Conservation (phyloP, 208 protist species). For the Porcisia deanei region DNA sequence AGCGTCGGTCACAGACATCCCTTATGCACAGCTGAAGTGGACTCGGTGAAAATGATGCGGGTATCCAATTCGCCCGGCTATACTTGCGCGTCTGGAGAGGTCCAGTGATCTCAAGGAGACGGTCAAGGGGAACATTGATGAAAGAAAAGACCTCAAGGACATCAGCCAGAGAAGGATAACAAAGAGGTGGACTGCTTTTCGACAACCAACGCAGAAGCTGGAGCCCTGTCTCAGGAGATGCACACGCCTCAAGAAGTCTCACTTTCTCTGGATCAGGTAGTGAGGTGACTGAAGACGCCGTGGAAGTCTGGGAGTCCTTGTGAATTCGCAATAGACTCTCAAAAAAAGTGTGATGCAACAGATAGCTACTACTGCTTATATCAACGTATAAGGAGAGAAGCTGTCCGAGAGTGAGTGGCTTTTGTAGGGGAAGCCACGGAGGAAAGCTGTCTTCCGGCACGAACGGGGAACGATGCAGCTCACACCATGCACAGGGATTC, state of each 20-base stretch:
- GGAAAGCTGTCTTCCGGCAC: slow-evolving; percentile 79
- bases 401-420: slow-evolving; percentile 60
- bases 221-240: slow-evolving; percentile 41
- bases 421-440: slow-evolving; percentile 72
- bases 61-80: slow-evolving; percentile 49
- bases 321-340: slow-evolving; percentile 61
- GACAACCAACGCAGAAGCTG: slow-evolving; percentile 55
- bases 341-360: slow-evolving; percentile 78
- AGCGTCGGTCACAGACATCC: slow-evolving; percentile 28
- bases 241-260: slow-evolving; percentile 51
- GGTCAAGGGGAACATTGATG: slow-evolving; percentile 70
- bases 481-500: slow-evolving; percentile 50
- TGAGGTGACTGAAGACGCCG: not conserved
- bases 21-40: slow-evolving; percentile 42
- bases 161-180: slow-evolving; percentile 76
- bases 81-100: slow-evolving; percentile 76
- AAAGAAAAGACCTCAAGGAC: slow-evolving; percentile 75
- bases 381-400: slow-evolving; percentile 83
- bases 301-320: slow-evolving; percentile 31
- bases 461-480: slow-evolving; percentile 79
- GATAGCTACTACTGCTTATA: slow-evolving; percentile 79
- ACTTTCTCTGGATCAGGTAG: slow-evolving; percentile 27
- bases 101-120: slow-evolving; percentile 75
- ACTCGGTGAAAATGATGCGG: not conserved
- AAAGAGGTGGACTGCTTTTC: slow-evolving; percentile 50